Conservation (phyloP, 225 moss, liverwort and hornwort genomes). For the Marchantia paleacea region DNA sequence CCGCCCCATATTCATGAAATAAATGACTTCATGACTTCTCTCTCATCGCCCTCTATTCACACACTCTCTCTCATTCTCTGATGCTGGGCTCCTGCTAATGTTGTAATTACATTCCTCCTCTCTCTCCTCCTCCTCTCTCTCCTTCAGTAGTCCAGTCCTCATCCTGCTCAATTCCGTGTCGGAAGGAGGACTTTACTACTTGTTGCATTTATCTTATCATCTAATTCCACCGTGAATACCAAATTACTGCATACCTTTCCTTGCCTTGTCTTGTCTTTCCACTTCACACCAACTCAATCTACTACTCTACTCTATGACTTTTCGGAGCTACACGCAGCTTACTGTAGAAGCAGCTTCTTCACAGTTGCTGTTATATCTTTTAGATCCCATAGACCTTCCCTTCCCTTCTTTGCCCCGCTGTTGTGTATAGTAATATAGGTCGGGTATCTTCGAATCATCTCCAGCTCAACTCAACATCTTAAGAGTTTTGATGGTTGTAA, state of each 20-base stretch:
- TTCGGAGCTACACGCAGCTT: not conserved
- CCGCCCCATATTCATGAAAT: constrained; percentile 14
- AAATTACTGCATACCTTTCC: not conserved
- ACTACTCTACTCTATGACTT: not conserved
- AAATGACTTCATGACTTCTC: constrained; percentile 11
- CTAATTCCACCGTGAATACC: not conserved
- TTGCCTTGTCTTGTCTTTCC: not conserved
- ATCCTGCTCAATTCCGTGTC: constrained; percentile 25
- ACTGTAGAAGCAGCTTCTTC: not conserved
- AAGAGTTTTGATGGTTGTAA: not conserved
- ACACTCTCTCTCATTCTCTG: not conserved
- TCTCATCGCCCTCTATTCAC: not conserved
- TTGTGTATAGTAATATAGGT: not conserved
- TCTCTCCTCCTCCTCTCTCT: constrained; percentile 17
- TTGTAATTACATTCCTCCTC: constrained; percentile 6
- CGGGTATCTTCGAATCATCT: no score
- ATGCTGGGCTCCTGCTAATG: not conserved
- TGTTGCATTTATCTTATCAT: not conserved
- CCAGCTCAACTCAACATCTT: not conserved
- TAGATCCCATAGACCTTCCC: not conserved
- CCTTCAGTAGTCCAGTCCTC: not conserved
- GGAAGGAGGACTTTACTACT: constrained; percentile 14
- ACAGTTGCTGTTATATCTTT: not conserved
- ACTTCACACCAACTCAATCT: not conserved
- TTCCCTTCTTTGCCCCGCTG: not conserved